Evolutionary conservation across 768 basidiomycete genomes (phyloP), one percentile per base, ranked within the genome.

Genomic region (Psilocybe tampanensis): DNA sequence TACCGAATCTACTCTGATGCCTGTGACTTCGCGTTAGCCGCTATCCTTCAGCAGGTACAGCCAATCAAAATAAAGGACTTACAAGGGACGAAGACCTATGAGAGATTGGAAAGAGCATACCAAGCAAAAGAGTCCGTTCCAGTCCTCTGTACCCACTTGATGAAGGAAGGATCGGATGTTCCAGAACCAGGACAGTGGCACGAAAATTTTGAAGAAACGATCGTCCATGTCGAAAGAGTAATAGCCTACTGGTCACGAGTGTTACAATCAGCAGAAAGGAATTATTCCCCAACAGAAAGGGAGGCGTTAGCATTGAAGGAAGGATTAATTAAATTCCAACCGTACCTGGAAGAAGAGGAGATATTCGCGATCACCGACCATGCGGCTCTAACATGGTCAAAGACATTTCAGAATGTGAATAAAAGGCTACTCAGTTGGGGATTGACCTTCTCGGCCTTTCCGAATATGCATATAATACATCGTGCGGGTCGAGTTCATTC

Each of bases 31-130:
- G 56, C 49, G 1, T 23, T 60, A 21, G 59, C 43, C 0, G 41
- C 41, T 5, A 43, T 19, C 3, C n/a, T 60, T 2, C 59, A 60
- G 18, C 59, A 60, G 47, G 49, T 60, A 2, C 59, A 60, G 23
- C 49, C 54, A 0, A 48, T 60, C 2, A 19, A 8, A 18, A 15
- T 60, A 1, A 5, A 9, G 8, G 59, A 60, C 29, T 33, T 60
- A 3, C 24, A 29, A 34, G 59, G 59, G 0, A 60, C 59, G 0
- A 41, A 34, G 3, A 24, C 42, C 2, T 60, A 60, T 22, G 49
- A 60, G 2, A 12, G 19, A 45, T 19, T 55, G 7, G 32, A 23
- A 2, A 24, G 41, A 13, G 54, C 54, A 0, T 55, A 17, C 21
- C n/a, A 33, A 17, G 22, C 15, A 17, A 19, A 29, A 9, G 29